Conservation (phyloP, 176 grass and related monocot genomes). For the Canna indica region DNA sequence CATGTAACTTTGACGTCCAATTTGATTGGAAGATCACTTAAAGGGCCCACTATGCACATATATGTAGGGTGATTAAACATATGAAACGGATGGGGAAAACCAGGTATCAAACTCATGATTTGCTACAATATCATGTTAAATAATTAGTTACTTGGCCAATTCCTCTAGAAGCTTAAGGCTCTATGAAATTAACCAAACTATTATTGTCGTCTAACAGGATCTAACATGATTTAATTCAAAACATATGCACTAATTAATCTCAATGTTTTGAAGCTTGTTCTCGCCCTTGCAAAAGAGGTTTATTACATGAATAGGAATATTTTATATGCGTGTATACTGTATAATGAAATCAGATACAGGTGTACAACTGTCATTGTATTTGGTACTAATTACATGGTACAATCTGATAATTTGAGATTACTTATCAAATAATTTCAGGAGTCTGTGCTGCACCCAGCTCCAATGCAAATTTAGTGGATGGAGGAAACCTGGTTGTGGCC, state of each 20-base stretch:
- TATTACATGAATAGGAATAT: background rate
- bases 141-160: no score
- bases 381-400: background rate
- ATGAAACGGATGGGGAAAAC: no score
- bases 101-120: no score
- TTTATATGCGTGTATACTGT: background rate
- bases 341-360: background rate
- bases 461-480: background rate
- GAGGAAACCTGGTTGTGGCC: background rate
- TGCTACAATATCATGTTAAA: no score
- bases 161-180: no score
- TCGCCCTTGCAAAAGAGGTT: background rate
- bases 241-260: background rate
- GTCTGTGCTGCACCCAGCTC: background rate
- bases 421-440: conserved; percentile 1
- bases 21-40: no score
- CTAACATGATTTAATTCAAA: no score
- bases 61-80: no score
- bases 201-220: no score
- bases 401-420: background rate
- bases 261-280: background rate
- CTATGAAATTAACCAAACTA: no score
- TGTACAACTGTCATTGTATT: background rate
- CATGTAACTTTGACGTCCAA: no score
- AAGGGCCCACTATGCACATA: no score